These are phyloP conservation scores for Rhododendron simsii DNA, from an alignment of 148 eudicot genomes.

Conservation along the genomic window DNA sequence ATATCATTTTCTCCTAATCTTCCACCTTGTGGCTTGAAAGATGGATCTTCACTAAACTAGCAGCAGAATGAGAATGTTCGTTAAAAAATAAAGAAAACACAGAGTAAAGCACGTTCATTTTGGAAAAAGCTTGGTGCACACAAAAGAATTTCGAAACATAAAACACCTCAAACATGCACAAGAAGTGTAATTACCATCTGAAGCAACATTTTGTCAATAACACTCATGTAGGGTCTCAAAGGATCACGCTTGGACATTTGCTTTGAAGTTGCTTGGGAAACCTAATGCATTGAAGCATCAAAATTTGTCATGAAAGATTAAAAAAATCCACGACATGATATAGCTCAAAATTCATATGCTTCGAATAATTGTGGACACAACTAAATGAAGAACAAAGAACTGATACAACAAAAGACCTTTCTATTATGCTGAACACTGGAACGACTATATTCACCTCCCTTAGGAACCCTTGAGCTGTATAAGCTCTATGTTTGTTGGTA, in stretches of 20 bases:
- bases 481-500: not conserved
- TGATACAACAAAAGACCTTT: not conserved
- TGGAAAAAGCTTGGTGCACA: not conserved
- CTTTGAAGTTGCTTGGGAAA: constrained; percentile 96
- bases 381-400: not conserved
- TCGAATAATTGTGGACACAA: not conserved
- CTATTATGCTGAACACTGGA: not conserved
- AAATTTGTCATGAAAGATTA: not conserved
- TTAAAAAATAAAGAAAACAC: not conserved
- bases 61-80: not conserved
- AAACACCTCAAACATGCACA: not conserved
- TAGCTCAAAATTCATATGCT: not conserved
- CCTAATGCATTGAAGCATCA: constrained; percentile 34
- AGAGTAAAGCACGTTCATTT: not conserved
- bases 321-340: not conserved
- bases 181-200: constrained; percentile 61
- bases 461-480: not conserved
- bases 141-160: not conserved
- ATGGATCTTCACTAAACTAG: constrained; percentile 80
- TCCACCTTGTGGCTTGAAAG: constrained; percentile 97
- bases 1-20: constrained; percentile 88
- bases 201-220: constrained; percentile 77
- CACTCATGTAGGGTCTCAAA: constrained; percentile 74
- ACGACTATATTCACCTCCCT: not conserved
- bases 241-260: constrained; percentile 99